These are phyloP conservation scores for Vitis amurensis DNA, from an alignment of 164 flowering plant genomes.

Conservation along the genomic window DNA sequence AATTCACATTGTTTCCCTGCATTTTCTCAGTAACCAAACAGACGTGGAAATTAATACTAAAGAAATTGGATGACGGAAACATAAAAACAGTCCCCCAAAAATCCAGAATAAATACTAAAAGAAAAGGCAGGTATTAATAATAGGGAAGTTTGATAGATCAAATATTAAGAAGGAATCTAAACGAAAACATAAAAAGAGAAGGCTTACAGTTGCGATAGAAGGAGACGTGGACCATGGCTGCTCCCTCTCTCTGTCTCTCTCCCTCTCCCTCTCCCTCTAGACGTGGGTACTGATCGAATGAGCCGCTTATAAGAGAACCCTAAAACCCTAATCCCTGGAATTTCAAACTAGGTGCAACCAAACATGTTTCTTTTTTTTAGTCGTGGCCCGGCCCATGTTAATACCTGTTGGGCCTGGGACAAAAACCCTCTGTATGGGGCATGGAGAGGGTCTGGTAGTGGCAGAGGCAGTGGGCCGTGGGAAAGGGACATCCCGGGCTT, in stretches of 20 bases:
- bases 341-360: neutral
- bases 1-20: too few relatives aligned
- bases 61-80: too few relatives aligned
- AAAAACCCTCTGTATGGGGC: too few relatives aligned
- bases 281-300: neutral
- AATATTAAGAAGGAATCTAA: neutral
- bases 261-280: neutral
- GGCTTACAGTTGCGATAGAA: constrained; percentile 36
- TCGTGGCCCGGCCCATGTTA: neutral
- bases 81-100: too few relatives aligned
- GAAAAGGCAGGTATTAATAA: too few relatives aligned
- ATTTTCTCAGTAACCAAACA: too few relatives aligned
- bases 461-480: too few relatives aligned
- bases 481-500: too few relatives aligned
- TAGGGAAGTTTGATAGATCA: neutral
- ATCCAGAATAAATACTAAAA: too few relatives aligned
- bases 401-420: neutral
- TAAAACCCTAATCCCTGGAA: constrained; percentile 2
- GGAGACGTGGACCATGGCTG: constrained; percentile 10
- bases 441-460: too few relatives aligned
- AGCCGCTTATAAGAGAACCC: neutral
- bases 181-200: neutral
- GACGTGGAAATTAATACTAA: too few relatives aligned
- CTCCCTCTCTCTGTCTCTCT: neutral
- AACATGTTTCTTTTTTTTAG: neutral